Percentiles rank a stretch among this genome's conserved stretches.
These are phyloP conservation scores for Clitocybe nebularis DNA, from an alignment of 1,284 basidiomycete genomes.

Conservation along the genomic window DNA sequence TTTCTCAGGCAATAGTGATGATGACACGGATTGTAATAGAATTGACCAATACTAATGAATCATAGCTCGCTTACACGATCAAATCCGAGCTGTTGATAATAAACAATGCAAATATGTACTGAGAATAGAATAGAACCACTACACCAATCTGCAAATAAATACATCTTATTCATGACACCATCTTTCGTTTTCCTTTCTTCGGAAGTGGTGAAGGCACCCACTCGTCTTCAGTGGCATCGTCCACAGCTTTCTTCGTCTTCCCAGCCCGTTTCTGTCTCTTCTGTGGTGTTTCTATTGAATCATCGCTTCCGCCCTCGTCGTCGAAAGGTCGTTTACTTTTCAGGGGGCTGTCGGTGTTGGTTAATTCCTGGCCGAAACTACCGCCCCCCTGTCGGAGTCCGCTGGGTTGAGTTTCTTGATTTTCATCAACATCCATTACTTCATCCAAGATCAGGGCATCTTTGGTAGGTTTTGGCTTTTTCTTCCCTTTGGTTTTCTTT, in stretches of 20 bases:
- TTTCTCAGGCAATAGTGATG: neutral
- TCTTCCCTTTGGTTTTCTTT: slow-evolving; percentile 26
- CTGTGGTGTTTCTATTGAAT: slow-evolving; percentile 27
- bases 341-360: slow-evolving; percentile 32
- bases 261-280: slow-evolving; percentile 30
- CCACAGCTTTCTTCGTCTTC: slow-evolving; percentile 13
- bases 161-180: slow-evolving; percentile 9
- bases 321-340: slow-evolving; percentile 28
- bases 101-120: neutral
- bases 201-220: slow-evolving; percentile 13
- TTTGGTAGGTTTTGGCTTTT: slow-evolving; percentile 20
- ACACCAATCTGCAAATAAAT: slow-evolving; percentile 4
- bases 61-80: neutral
- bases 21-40: neutral
- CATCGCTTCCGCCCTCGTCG: slow-evolving; percentile 19
- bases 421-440: slow-evolving; percentile 25
- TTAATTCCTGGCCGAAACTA: slow-evolving; percentile 37
- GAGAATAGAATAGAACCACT: slow-evolving; percentile 8
- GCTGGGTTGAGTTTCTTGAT: slow-evolving; percentile 7
- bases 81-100: neutral
- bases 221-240: slow-evolving; percentile 23
- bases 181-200: slow-evolving; percentile 20
- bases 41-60: neutral
- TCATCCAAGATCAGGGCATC: slow-evolving; percentile 13
- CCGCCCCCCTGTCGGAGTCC: slow-evolving; percentile 15